Evolutionary conservation across 108 stramenopile species (phyloP).

Genomic region (Mayamaea pseudoterrestris): DNA sequence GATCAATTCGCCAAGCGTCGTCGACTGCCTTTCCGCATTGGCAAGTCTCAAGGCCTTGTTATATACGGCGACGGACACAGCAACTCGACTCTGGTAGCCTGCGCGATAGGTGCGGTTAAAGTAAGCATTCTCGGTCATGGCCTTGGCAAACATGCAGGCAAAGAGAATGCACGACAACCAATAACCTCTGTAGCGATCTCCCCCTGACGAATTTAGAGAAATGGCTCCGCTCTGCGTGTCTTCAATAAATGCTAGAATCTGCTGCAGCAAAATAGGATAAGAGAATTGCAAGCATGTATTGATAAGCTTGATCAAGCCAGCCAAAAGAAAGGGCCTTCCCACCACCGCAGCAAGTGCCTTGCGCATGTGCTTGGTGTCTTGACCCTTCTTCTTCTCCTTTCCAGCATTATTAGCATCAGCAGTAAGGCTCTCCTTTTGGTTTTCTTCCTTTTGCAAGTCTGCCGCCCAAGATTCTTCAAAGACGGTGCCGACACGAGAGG

Average conservation of each 20-base stretch:
- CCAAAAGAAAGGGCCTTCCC: constrained; percentile 28
- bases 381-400: too few species aligned
- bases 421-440: constrained; percentile 3
- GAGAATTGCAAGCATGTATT: constrained; percentile 56
- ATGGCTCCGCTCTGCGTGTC: constrained; percentile 42
- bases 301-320: constrained; percentile 27
- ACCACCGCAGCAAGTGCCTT: constrained; percentile 22
- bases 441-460: constrained; percentile 14
- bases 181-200: constrained; percentile 47
- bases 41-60: constrained; percentile 69
- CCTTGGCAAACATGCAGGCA: constrained; percentile 42
- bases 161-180: constrained; percentile 53
- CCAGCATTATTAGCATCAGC: not conserved
- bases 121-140: constrained; percentile 53
- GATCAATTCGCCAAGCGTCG: constrained; percentile 67
- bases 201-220: constrained; percentile 21
- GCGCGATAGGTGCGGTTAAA: constrained; percentile 71
- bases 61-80: constrained; percentile 75
- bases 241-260: constrained; percentile 45
- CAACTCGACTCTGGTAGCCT: constrained; percentile 77
- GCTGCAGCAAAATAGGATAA: constrained; percentile 53
- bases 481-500: constrained; percentile 18
- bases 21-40: constrained; percentile 43
- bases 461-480: constrained; percentile 53
- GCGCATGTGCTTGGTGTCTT: constrained; percentile 1